Conservation (phyloP, 495 filamentous ascomycete genomes). For the Mytilinidion resinicola region DNA sequence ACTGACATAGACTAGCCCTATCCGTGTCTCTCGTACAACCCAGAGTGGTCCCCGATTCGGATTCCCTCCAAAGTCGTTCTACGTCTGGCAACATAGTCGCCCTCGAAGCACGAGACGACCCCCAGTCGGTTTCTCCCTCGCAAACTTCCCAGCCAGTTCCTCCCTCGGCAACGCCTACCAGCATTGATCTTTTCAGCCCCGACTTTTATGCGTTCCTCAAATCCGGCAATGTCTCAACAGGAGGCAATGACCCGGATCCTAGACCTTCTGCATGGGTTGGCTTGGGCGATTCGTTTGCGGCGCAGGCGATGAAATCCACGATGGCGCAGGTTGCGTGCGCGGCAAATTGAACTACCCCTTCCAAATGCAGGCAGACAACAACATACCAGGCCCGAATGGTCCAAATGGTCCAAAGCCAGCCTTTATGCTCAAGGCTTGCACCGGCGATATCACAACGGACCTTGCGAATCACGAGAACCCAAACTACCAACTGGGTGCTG, state of each 20-base stretch:
- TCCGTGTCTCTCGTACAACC: no score
- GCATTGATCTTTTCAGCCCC: no score
- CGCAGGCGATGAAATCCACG: slow-evolving; percentile 12
- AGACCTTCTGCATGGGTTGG: background rate
- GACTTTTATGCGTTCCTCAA: no score
- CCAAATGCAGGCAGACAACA: background rate
- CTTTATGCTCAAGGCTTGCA: slow-evolving; percentile 5
- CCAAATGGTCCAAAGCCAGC: background rate
- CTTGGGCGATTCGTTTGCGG: slow-evolving; percentile 6
- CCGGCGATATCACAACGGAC: slow-evolving; percentile 1
- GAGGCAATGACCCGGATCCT: background rate
- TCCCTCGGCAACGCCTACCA: no score
- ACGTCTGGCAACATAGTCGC: no score
- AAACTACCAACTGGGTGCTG: slow-evolving; percentile 2
- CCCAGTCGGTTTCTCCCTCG: no score
- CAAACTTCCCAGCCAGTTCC: no score
- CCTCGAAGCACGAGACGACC: no score
- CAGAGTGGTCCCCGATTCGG: no score
- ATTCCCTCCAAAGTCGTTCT: no score
- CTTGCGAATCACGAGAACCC: background rate
- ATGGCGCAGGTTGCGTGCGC: slow-evolving; percentile 1
- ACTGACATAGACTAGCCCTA: no score
- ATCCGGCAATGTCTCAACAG: no score
- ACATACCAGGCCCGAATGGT: slow-evolving; percentile 2
- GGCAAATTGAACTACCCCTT: background rate